A percentile compares a stretch with the other conserved stretches of the same genome.
Conservation (phyloP, 2,329 filamentous ascomycete species). For the Diaporthe sp. region DNA sequence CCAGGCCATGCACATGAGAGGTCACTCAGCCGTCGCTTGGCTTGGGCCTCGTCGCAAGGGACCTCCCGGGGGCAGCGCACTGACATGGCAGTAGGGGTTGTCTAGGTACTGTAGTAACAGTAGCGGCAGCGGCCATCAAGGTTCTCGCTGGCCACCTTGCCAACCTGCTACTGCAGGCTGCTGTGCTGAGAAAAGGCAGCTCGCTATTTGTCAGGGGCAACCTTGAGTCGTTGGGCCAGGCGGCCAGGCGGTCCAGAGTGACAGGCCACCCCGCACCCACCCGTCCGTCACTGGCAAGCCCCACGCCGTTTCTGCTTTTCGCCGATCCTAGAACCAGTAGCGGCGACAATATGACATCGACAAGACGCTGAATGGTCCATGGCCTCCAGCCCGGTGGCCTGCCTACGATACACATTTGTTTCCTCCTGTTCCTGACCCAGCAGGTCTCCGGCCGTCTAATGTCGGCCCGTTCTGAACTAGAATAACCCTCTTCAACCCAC, state of each 20-base stretch:
- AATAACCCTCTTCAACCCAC: neutral
- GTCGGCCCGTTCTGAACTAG: neutral
- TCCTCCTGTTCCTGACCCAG: conserved; percentile 13
- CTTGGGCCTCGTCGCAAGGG: neutral
- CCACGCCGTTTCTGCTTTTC: conserved; percentile 5
- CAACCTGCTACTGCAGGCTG: neutral
- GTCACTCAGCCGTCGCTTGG: neutral
- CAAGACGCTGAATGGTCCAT: conserved; percentile 2
- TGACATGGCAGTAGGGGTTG: conserved; percentile 3
- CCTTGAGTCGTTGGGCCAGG: conserved; percentile 1
- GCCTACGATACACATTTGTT: neutral
- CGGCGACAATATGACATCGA: conserved; percentile 27
- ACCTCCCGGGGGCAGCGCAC: conserved; percentile 4
- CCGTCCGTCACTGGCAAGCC: neutral
- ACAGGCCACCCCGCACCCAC: conserved; percentile 5
- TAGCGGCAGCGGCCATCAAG: neutral
- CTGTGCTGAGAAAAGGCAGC: conserved; percentile 1
- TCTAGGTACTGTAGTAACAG: too few relatives aligned
- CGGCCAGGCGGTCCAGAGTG: conserved; percentile 3
- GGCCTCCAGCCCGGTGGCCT: conserved; percentile 9
- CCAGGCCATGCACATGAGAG: neutral
- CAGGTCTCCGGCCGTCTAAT: neutral
- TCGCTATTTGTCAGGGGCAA: conserved; percentile 30
- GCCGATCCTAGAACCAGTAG: conserved; percentile 3
- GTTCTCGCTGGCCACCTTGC: neutral